Evolutionary conservation across 2,329 filamentous ascomycete species (phyloP), one percentile per base, ranked within the genome.

Genomic region (Tolypocladium inflatum): DNA sequence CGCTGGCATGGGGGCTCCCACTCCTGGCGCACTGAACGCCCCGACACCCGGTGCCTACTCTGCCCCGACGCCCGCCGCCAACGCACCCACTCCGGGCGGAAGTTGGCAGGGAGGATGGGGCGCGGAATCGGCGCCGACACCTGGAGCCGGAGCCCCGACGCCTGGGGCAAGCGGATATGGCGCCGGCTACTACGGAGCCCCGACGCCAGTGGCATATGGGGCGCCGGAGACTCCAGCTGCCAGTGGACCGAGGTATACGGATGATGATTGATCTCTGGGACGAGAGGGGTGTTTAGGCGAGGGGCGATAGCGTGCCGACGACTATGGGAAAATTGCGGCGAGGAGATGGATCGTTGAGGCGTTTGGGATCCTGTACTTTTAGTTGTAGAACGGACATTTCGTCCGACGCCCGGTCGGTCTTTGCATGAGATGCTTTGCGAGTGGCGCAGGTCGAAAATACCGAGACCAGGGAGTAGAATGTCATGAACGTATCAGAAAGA

Each of bases 21-120:
- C 83, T 7, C 84, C 84, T 0, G 83, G 80, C 53, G 81, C 81
- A 0, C 71, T 86, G 66, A 84, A 82, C 64, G 89, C 89, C 4
- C 88, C 88, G 0, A 91, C 89, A 0, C 89, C 87, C 0, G 87
- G 86, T 3, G 86, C 83, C 8, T 83, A 82, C 66, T 79, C 81
- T n/a, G 84, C 85, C 4, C 83, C 85, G 2, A 87, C 84, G 0
- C 84, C 85, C 0, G 83, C 78, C 19, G 80, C 79, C 13, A 82
- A 79, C 63, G 88, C 88, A 1, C 88, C 88, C 0, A 91, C 88
- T 0, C 88, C 87, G 2, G 87, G 85, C 8, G 84, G 79, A 6
- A 81, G 80, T 10, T 84, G 84, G 80, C 78, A 81, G 61, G 76
- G 80, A 30, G 80, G 80, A 30, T 84, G 81, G 81, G 80, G 79